phyloP scores from a whole-genome alignment of 2,329 filamentous ascomycete species.

The Sporothrix curviconia region DNA sequence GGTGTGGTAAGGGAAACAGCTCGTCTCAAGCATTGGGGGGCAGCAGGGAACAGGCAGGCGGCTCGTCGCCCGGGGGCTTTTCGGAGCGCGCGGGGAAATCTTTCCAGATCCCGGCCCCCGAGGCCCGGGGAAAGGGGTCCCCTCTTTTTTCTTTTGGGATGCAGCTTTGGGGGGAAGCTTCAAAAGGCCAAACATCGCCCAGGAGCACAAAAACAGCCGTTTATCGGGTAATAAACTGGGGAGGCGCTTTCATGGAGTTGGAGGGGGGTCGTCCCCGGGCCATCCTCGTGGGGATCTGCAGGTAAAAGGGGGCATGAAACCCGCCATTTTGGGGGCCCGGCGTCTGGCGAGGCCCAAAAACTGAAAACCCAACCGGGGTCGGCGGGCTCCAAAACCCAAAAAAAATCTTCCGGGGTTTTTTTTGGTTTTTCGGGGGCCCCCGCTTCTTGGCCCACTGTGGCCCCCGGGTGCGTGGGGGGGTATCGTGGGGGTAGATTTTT shows the following conservation, averaged over 20 bases:
- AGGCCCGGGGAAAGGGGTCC: constrained; percentile 43
- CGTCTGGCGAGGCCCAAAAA: constrained; percentile 38
- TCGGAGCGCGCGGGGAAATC: constrained; percentile 62
- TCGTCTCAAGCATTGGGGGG: constrained; percentile 57
- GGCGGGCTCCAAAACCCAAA: no score
- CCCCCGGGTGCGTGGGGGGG: constrained; percentile 12
- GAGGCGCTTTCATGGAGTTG: constrained; percentile 53
- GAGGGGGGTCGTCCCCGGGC: constrained; percentile 44
- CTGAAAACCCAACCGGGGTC: no score
- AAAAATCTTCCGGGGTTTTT: no score
- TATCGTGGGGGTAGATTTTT: constrained; percentile 37
- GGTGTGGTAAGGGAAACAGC: constrained; percentile 60
- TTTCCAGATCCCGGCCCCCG: constrained; percentile 77
- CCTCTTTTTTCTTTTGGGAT: no score
- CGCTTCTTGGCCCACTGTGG: no score
- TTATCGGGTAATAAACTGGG: constrained; percentile 62
- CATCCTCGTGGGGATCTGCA: constrained; percentile 41
- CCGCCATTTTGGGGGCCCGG: constrained; percentile 41
- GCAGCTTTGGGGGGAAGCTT: no score
- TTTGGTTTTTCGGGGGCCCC: no score
- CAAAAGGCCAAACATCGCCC: constrained; percentile 83
- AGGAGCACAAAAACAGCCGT: constrained; percentile 58
- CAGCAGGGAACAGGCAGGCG: constrained; percentile 71
- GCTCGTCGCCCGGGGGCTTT: constrained; percentile 61
- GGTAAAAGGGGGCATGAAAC: constrained; percentile 54